Evolutionary conservation across 2,329 filamentous ascomycete genomes (phyloP).

Genomic region (Ophiobolus disseminans): DNA sequence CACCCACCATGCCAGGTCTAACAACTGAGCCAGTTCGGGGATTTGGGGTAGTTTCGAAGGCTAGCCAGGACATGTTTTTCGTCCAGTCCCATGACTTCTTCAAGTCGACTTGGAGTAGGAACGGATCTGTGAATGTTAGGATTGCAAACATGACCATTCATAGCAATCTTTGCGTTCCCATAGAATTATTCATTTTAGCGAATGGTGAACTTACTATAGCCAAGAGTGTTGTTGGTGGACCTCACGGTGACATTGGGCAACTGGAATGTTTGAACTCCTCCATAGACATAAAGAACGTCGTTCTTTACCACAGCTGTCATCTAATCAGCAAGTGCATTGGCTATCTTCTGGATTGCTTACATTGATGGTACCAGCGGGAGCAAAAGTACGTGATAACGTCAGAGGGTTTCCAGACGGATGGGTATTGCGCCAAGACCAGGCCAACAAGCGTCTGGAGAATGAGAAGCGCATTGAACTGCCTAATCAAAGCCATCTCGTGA

Average conservation of each 20-base stretch:
- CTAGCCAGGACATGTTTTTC: slow-evolving; percentile 18
- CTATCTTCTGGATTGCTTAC: background rate
- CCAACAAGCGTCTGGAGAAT: no score
- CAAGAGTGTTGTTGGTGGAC: slow-evolving; percentile 11
- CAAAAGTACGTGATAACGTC: slow-evolving; percentile 22
- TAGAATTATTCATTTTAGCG: background rate
- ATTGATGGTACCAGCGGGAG: slow-evolving; percentile 23
- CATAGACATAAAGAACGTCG: slow-evolving; percentile 21
- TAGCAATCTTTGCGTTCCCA: background rate
- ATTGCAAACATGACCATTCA: background rate
- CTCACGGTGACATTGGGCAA: slow-evolving; percentile 8
- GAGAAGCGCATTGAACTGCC: no score
- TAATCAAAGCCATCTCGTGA: no score
- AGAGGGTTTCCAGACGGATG: slow-evolving; percentile 15
- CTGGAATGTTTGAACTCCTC: slow-evolving; percentile 24
- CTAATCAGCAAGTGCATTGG: background rate
- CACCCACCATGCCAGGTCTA: slow-evolving; percentile 15
- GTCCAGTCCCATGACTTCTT: slow-evolving; percentile 28
- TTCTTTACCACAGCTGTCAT: slow-evolving; percentile 21
- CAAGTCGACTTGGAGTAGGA: slow-evolving; percentile 19
- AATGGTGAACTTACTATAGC: slow-evolving; percentile 9
- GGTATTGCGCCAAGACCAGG: slow-evolving; percentile 11
- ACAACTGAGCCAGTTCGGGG: slow-evolving; percentile 19
- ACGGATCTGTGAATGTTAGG: slow-evolving; percentile 13
- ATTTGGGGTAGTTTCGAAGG: slow-evolving; percentile 16